Percentiles rank a stretch among this genome's conserved stretches.
These are phyloP conservation scores for Penicillium crystallinum DNA, from an alignment of 495 filamentous ascomycete species.

Conservation along the genomic window DNA sequence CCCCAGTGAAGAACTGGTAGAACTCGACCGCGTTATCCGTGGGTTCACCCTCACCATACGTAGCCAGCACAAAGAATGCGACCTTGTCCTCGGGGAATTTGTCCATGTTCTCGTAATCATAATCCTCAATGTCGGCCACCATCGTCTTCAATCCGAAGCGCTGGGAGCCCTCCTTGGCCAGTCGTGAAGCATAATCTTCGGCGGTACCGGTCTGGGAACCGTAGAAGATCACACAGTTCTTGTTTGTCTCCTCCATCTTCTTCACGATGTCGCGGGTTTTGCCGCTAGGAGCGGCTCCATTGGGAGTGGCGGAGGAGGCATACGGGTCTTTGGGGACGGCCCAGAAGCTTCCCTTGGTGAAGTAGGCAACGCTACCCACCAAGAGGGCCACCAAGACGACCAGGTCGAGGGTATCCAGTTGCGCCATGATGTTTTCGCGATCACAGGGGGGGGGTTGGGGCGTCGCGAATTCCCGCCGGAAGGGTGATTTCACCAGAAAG, in stretches of 20 bases:
- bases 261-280: constrained; percentile 89
- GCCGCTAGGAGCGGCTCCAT: constrained; percentile 69
- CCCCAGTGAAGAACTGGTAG: constrained; percentile 88
- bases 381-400: constrained; percentile 81
- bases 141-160: constrained; percentile 96
- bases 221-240: constrained; percentile 98
- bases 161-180: constrained; percentile 96
- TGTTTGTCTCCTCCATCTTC: constrained; percentile 91
- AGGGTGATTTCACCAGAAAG: background rate
- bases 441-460: background rate
- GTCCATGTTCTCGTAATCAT: constrained; percentile 94
- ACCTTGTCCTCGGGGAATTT: constrained; percentile 83
- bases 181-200: constrained; percentile 95
- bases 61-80: constrained; percentile 92
- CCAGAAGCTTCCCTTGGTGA: constrained; percentile 96
- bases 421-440: constrained; percentile 60
- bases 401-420: constrained; percentile 93
- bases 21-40: constrained; percentile 99
- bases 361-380: constrained; percentile 85
- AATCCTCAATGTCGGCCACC: constrained; percentile 97
- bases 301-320: constrained; percentile 59
- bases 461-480: constrained; percentile 1
- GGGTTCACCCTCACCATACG: constrained; percentile 96
- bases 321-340: constrained; percentile 78
- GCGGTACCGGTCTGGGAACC: constrained; percentile 98